These are phyloP conservation scores for Wickerhamiella alocasiicola DNA, from an alignment of 805 yeast species.

Conservation along the genomic window DNA sequence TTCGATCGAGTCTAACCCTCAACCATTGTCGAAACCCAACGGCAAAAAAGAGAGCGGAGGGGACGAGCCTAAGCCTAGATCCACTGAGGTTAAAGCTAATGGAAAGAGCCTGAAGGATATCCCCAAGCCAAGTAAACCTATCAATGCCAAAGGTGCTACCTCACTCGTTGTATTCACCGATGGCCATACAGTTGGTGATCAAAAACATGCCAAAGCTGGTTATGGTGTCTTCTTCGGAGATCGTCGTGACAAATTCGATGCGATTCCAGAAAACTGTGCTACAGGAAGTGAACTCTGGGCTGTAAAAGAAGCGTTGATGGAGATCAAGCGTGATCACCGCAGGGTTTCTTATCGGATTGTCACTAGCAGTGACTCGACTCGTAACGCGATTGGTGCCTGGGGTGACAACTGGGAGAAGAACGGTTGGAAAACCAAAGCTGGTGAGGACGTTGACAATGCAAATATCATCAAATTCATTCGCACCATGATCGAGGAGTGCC, in stretches of 20 bases:
- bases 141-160: too few species aligned
- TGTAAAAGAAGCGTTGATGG: constrained; percentile 40
- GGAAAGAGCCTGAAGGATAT: too few species aligned
- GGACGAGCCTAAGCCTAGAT: too few species aligned
- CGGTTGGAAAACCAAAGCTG: constrained; percentile 38
- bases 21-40: too few species aligned
- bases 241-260: constrained; percentile 41
- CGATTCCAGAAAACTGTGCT: constrained; percentile 34
- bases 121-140: too few species aligned
- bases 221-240: constrained; percentile 69
- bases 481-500: constrained; percentile 29
- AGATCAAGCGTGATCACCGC: constrained; percentile 21
- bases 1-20: too few species aligned
- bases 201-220: too few species aligned
- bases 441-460: constrained; percentile 37
- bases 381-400: constrained; percentile 47
- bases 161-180: too few species aligned
- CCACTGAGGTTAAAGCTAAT: too few species aligned
- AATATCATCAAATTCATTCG: constrained; percentile 36
- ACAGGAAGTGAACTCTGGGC: constrained; percentile 74
- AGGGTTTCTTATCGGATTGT: constrained; percentile 28
- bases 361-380: constrained; percentile 63
- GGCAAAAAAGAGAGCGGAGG: too few species aligned
- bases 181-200: too few species aligned
- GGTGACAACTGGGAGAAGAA: constrained; percentile 41